Evolutionary conservation across 2,329 filamentous ascomycete species (phyloP).

Genomic region (Trichoderma aggressivum): DNA sequence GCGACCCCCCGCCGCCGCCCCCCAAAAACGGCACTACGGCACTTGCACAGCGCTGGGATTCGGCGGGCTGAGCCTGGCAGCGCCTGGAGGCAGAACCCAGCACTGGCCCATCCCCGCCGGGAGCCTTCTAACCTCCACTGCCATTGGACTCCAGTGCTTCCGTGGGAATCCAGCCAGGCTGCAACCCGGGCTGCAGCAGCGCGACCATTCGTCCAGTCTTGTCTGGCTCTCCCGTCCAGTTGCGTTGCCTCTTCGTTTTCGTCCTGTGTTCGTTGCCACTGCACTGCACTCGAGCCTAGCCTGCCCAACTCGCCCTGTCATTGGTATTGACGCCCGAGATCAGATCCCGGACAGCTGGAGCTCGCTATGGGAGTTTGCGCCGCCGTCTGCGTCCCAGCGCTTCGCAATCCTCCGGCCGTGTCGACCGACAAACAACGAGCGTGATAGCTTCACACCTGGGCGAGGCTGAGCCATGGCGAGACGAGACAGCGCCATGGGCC

Average conservation of each 20-base stretch:
- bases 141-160: background rate
- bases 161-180: background rate
- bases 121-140: background rate
- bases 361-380: constrained; percentile 16
- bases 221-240: background rate
- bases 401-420: constrained; percentile 6
- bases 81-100: background rate
- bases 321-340: background rate
- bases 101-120: background rate
- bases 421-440: background rate
- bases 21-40: constrained; percentile 8
- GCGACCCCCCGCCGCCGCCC: background rate
- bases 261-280: background rate
- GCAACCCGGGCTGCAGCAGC: constrained; percentile 6
- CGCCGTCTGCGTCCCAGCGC: constrained; percentile 2
- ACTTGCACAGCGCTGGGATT: constrained; percentile 5
- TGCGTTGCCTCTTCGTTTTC: background rate
- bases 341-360: background rate
- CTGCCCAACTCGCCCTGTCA: background rate
- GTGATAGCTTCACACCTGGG: constrained; percentile 16
- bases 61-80: background rate
- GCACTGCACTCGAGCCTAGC: background rate
- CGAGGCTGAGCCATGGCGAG: constrained; percentile 27
- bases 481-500: constrained; percentile 23
- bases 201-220: background rate